Evolutionary conservation across 2,329 filamentous ascomycete species (phyloP).

Genomic region (Cordyceps tenuipes): DNA sequence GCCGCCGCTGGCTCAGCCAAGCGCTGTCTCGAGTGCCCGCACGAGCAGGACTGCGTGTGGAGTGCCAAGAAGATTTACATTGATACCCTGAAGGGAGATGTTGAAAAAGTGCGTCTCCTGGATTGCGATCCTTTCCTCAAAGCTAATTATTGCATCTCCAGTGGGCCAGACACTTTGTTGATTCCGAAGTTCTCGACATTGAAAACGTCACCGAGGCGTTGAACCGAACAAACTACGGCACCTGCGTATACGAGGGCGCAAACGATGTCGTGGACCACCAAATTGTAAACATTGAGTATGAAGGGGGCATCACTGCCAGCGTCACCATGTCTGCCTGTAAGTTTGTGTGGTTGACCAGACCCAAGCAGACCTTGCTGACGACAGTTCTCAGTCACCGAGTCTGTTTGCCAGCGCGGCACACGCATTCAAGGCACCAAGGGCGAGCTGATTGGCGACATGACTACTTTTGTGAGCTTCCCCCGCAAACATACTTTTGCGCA

Average conservation of each 20-base stretch:
- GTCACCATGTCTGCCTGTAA: slow-evolving; percentile 16
- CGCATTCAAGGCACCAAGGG: slow-evolving; percentile 15
- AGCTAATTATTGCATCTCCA: background rate
- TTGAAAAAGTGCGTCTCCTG: slow-evolving; percentile 9
- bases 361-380: background rate
- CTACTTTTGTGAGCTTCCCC: slow-evolving; percentile 12
- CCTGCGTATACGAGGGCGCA: slow-evolving; percentile 14
- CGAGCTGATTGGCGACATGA: slow-evolving; percentile 15
- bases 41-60: slow-evolving; percentile 14
- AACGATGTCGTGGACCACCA: slow-evolving; percentile 15
- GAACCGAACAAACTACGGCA: slow-evolving; percentile 12
- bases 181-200: slow-evolving; percentile 13
- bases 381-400: slow-evolving; percentile 11
- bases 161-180: slow-evolving; percentile 15
- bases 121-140: background rate
- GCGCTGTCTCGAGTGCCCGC: slow-evolving; percentile 12
- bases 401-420: slow-evolving; percentile 14
- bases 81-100: slow-evolving; percentile 12
- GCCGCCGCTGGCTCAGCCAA: slow-evolving; percentile 10
- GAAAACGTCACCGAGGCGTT: slow-evolving; percentile 15
- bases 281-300: slow-evolving; percentile 15
- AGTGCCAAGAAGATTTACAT: slow-evolving; percentile 16
- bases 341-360: background rate
- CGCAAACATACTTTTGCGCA: too few relatives aligned
- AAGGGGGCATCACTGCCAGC: slow-evolving; percentile 13